Evolutionary conservation across 2,329 filamentous ascomycete genomes (phyloP), one percentile per base, ranked within the genome.

Genomic region (Zymoseptoria tritici): DNA sequence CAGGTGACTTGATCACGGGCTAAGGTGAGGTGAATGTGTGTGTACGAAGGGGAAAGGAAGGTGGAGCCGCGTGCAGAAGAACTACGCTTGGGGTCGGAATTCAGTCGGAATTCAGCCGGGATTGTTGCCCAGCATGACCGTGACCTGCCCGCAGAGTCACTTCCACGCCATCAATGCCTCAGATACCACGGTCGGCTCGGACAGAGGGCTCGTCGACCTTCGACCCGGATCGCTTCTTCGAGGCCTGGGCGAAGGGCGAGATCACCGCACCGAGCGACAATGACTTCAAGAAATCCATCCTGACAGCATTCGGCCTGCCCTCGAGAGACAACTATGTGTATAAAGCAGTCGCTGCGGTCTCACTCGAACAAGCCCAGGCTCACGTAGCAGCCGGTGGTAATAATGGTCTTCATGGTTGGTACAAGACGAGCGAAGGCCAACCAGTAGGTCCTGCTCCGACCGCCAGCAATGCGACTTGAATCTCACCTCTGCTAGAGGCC

Each of bases 321-420:
- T 60, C 66, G 0, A 68, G 72, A 31, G 80, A 82, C 65, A 72
- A 71, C 56, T 83, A 82, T 63, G 73, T 76, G 21, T 83, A 83
- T 64, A 76, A 77, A 60, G 81, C 81, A 13, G 75, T 76, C 11
- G 78, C 79, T 5, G 76, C 76, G 59, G 81, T 82, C 16, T 81
- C 79, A 0, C 73, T 83, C 1, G 68, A 74, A 3, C 76, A 80
- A 60, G 80, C 77, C 1, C 80, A 83, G 67, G 72, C 71, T 56
- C 80, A 80, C 20, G 74, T 83, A 54, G 72, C 76, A 9, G 75
- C 74, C 49, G 80, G 80, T 9, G 72, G 73, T 9, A 68, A 72
- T n/a, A 71, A 78, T 57, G 77, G 78, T 1, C 65, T 83, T 49
- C 80, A 81, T 60, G 76, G 71, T 20, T 83, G 81, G 80, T 83